Percentiles rank a stretch among this genome's conserved stretches.
Conservation (phyloP, 2,329 filamentous ascomycete genomes). For the Aureobasidium sp. region DNA sequence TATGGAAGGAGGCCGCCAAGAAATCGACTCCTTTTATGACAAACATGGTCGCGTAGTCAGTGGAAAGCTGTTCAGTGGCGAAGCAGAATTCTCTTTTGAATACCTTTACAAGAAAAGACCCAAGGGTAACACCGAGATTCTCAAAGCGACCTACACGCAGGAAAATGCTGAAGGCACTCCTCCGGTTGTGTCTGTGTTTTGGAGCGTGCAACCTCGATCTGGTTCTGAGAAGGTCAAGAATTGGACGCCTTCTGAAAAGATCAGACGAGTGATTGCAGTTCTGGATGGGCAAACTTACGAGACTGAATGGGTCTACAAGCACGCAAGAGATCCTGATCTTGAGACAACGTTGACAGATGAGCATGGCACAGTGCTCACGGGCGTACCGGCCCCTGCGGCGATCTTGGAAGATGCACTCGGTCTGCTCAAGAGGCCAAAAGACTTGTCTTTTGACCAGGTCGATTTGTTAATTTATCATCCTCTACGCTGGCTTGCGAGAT, state of each 20-base stretch:
- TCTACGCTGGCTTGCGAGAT: conserved; percentile 12
- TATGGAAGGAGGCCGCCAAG: conserved; percentile 3
- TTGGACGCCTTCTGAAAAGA: conserved; percentile 18
- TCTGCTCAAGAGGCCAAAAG: conserved; percentile 17
- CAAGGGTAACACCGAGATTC: conserved; percentile 17
- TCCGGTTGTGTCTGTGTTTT: conserved; percentile 15
- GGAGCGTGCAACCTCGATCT: conserved; percentile 18
- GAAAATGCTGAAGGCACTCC: not conserved
- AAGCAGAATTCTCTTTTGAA: conserved; percentile 16
- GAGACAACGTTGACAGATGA: conserved; percentile 16
- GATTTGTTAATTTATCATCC: conserved; percentile 18
- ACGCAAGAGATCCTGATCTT: conserved; percentile 17
- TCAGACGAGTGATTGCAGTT: conserved; percentile 15
- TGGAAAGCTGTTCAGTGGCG: conserved; percentile 14
- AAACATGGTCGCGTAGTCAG: conserved; percentile 18
- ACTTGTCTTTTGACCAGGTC: conserved; percentile 17
- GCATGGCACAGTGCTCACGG: conserved; percentile 5
- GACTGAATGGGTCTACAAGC: conserved; percentile 18
- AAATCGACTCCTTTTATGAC: conserved; percentile 13
- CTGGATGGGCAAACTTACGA: conserved; percentile 17
- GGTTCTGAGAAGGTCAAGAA: conserved; percentile 18
- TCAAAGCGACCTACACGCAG: conserved; percentile 15
- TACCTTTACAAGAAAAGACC: conserved; percentile 18
- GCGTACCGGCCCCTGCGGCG: conserved; percentile 5
- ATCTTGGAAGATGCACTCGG: conserved; percentile 17